Percentiles rank a stretch among this genome's conserved stretches.
phyloP scores from a whole-genome alignment of 78 protist species.

The Paulinella micropora region DNA sequence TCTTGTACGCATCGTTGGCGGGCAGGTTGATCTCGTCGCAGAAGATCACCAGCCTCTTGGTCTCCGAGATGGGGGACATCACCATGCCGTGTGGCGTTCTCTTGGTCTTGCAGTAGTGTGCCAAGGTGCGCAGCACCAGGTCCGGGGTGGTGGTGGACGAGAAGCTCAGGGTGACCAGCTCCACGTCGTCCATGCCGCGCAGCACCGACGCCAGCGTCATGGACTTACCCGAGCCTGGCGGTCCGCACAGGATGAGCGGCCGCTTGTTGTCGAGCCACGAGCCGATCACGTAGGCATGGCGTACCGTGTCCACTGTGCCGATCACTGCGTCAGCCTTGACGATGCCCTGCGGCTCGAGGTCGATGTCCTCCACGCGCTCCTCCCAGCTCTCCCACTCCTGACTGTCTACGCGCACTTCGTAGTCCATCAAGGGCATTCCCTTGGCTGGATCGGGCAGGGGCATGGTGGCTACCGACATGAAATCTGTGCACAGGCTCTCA shows the following conservation, averaged over 20 bases:
- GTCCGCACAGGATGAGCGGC: slow-evolving; percentile 89
- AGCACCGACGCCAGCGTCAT: slow-evolving; percentile 76
- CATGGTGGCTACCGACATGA: slow-evolving; percentile 3
- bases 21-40: slow-evolving; percentile 95
- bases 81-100: slow-evolving; percentile 59
- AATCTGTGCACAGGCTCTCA: slow-evolving; percentile 29
- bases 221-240: slow-evolving; percentile 92
- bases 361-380: slow-evolving; percentile 9
- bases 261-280: slow-evolving; percentile 65
- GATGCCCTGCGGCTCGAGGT: slow-evolving; percentile 20
- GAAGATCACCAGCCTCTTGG: slow-evolving; percentile 76
- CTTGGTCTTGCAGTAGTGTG: slow-evolving; percentile 54
- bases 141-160: slow-evolving; percentile 68
- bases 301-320: slow-evolving; percentile 87
- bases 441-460: slow-evolving; percentile 3
- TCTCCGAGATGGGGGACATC: slow-evolving; percentile 30
- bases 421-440: slow-evolving; percentile 54
- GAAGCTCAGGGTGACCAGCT: slow-evolving; percentile 76
- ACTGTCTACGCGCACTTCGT: slow-evolving; percentile 41
- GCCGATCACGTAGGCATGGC: slow-evolving; percentile 74
- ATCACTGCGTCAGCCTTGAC: slow-evolving; percentile 67
- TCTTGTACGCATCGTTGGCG: slow-evolving; percentile 77
- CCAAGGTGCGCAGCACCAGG: slow-evolving; percentile 60
- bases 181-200: slow-evolving; percentile 52
- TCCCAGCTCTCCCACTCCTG: slow-evolving; percentile 74